A percentile compares a stretch with the other conserved stretches of the same genome.
Conservation (phyloP, 2,329 filamentous ascomycete genomes). For the Aspergillus pseudoviridinutans region DNA sequence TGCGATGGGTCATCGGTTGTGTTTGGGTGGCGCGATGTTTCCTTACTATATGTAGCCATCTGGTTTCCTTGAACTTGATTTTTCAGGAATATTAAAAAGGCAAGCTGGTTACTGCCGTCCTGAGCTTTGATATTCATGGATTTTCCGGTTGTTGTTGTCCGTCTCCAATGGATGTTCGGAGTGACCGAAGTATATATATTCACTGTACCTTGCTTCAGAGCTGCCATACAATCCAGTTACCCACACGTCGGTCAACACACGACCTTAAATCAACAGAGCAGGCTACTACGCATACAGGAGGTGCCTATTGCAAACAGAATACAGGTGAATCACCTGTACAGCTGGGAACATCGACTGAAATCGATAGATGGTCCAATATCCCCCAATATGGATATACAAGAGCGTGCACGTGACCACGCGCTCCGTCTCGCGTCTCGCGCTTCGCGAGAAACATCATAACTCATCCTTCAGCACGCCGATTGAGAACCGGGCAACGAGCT, state of each 20-base stretch:
- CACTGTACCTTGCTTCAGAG: too few relatives aligned
- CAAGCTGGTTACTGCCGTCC: not conserved
- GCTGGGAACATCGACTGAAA: too few relatives aligned
- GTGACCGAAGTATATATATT: too few relatives aligned
- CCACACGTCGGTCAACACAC: not conserved
- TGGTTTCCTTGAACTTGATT: not conserved
- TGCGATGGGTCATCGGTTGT: too few relatives aligned
- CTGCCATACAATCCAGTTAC: too few relatives aligned
- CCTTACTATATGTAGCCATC: not conserved
- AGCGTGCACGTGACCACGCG: not conserved
- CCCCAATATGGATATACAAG: not conserved
- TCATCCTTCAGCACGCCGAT: not conserved
- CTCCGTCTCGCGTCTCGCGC: not conserved
- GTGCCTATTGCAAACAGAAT: too few relatives aligned
- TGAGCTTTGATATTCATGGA: not conserved
- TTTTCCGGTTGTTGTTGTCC: not conserved
- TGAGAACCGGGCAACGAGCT: not conserved
- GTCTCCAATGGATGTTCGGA: too few relatives aligned
- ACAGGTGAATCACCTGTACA: not conserved
- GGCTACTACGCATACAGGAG: not conserved
- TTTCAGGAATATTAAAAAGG: not conserved
- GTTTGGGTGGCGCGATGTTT: not conserved
- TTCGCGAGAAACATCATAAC: not conserved
- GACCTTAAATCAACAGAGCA: not conserved
- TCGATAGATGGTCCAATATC: not conserved